A percentile compares a stretch with the other conserved stretches of the same genome.
phyloP scores from a whole-genome alignment of 2,329 filamentous ascomycete species.

The Alternaria ventricosa region DNA sequence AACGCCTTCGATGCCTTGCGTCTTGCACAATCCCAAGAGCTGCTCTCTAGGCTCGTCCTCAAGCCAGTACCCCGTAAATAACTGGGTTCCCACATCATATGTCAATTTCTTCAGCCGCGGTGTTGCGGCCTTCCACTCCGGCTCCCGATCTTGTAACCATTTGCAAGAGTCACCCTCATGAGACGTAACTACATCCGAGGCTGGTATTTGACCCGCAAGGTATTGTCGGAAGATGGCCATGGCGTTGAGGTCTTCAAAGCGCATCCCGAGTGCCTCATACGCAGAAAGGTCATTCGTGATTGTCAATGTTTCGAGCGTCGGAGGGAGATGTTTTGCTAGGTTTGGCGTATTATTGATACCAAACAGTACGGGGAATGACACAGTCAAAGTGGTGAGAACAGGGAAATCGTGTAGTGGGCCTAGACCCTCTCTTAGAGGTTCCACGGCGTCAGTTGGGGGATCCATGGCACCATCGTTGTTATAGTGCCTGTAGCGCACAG shows the following conservation, averaged over 20 bases:
- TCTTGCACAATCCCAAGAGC: background rate
- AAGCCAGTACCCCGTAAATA: background rate
- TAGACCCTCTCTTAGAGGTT: background rate
- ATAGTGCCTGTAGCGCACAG: background rate
- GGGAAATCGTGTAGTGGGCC: background rate
- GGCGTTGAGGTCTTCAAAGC: background rate
- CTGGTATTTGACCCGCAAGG: background rate
- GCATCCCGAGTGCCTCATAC: background rate
- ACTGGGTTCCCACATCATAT: background rate
- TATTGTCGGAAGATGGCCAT: background rate
- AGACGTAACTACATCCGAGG: background rate
- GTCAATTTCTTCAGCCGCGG: background rate
- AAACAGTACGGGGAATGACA: background rate
- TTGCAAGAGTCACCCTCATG: background rate
- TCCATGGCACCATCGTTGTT: background rate
- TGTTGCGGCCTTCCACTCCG: constrained; percentile 9
- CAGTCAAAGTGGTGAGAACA: background rate
- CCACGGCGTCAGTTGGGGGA: background rate
- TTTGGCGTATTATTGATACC: background rate
- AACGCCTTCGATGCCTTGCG: background rate
- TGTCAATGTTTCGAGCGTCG: background rate
- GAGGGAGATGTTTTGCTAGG: background rate
- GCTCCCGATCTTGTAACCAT: background rate
- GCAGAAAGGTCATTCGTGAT: background rate
- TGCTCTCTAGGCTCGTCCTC: background rate